These are phyloP conservation scores for Zymoseptoria tritici DNA, from an alignment of 2,329 filamentous ascomycete species.

Conservation along the genomic window DNA sequence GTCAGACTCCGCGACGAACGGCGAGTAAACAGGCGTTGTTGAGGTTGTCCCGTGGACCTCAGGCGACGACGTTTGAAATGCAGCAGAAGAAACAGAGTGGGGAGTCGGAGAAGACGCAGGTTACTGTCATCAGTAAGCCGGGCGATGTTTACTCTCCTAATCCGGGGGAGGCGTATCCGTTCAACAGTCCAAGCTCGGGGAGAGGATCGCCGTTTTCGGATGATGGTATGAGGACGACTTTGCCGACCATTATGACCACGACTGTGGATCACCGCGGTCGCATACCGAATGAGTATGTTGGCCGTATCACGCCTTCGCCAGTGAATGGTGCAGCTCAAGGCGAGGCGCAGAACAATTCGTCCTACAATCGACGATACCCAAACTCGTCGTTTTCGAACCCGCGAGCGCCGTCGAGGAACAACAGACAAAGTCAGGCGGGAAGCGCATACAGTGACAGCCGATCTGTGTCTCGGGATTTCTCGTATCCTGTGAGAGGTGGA, in stretches of 20 bases:
- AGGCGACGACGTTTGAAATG: conserved; percentile 29
- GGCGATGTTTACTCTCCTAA: not conserved
- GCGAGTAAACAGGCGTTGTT: conserved; percentile 18
- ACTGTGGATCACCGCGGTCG: conserved; percentile 2
- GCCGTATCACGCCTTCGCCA: conserved; percentile 10
- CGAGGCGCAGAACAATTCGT: not conserved
- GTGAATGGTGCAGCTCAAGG: not conserved
- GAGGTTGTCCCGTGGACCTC: conserved; percentile 21
- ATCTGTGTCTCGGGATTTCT: conserved; percentile 10
- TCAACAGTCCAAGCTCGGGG: not conserved
- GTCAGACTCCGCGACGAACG: conserved; percentile 19
- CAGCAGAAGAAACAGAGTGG: conserved; percentile 15
- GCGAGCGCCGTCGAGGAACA: not conserved
- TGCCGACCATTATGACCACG: not conserved
- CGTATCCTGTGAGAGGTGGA: conserved; percentile 6
- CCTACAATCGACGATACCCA: not conserved
- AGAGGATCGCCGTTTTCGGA: not conserved
- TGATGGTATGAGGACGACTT: not conserved
- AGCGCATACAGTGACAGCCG: conserved; percentile 5
- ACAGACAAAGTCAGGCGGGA: not conserved
- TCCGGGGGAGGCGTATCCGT: not conserved
- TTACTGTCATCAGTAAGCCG: not conserved
- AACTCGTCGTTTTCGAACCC: not conserved
- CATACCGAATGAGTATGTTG: conserved; percentile 12
- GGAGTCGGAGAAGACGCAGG: not conserved